Percentiles rank a stretch among this genome's conserved stretches.
These are phyloP conservation scores for Mortierella sp. DNA, from an alignment of 371 early-diverging fungal genomes.

Conservation along the genomic window DNA sequence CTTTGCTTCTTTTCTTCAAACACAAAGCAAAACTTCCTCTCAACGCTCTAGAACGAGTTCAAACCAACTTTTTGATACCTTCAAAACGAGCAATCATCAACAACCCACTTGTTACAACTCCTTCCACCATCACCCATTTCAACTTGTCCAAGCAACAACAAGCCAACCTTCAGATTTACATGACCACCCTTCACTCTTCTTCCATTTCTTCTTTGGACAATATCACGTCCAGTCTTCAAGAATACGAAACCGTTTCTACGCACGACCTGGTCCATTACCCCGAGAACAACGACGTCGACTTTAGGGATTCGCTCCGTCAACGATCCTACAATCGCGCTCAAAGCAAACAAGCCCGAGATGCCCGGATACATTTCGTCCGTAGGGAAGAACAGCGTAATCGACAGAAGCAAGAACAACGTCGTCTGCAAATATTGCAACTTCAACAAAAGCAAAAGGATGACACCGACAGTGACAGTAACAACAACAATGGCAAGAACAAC, in stretches of 20 bases:
- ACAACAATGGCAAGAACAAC: slow-evolving; percentile 3
- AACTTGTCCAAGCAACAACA: slow-evolving; percentile 22
- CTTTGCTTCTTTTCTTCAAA: no score
- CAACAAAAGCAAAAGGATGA: background rate
- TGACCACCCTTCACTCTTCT: slow-evolving; percentile 29
- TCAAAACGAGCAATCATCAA: background rate
- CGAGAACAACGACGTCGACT: slow-evolving; percentile 7
- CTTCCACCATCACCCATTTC: slow-evolving; percentile 15
- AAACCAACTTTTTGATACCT: background rate
- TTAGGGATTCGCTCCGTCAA: slow-evolving; percentile 25
- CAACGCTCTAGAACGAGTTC: no score
- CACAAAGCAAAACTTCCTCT: no score
- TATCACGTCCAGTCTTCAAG: slow-evolving; percentile 3
- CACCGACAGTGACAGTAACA: background rate
- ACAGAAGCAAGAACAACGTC: background rate
- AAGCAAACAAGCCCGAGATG: slow-evolving; percentile 12
- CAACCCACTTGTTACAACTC: background rate
- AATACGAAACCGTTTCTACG: slow-evolving; percentile 12
- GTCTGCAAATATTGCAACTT: background rate
- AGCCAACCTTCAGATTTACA: slow-evolving; percentile 19
- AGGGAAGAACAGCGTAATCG: background rate
- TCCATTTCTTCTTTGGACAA: slow-evolving; percentile 1
- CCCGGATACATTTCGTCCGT: background rate
- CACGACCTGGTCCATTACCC: slow-evolving; percentile 23
- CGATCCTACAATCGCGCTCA: slow-evolving; percentile 21